Evolutionary conservation across 2,329 filamentous ascomycete genomes (phyloP).

Genomic region (Didymellaceae sp.): DNA sequence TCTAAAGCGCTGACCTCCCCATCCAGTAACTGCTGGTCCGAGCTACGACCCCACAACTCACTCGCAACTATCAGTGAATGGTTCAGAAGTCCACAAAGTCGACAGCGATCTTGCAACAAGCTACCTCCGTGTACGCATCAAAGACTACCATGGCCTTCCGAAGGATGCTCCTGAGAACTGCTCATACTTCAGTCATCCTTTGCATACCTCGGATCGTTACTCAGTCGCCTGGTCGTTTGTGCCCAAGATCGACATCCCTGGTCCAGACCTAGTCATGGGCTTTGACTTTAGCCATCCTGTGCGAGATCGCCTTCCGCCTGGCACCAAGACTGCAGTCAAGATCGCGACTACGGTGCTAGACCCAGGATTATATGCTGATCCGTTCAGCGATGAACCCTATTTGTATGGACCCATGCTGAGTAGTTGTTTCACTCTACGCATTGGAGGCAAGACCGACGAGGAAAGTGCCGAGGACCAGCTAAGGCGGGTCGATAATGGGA

Average conservation of each 20-base stretch:
- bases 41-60: conserved; percentile 43
- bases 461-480: conserved; percentile 34
- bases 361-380: conserved; percentile 45
- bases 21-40: conserved; percentile 44
- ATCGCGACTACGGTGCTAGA: conserved; percentile 47
- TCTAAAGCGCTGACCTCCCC: neutral
- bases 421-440: conserved; percentile 42
- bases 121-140: conserved; percentile 44
- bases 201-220: conserved; percentile 45
- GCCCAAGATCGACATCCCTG: conserved; percentile 40
- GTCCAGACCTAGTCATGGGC: conserved; percentile 42
- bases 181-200: conserved; percentile 42
- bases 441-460: conserved; percentile 36
- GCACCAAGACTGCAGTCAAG: conserved; percentile 45
- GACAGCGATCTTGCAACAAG: conserved; percentile 39
- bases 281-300: conserved; percentile 48
- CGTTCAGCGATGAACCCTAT: conserved; percentile 48
- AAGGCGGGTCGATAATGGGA: conserved; percentile 25
- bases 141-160: conserved; percentile 47
- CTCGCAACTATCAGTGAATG: conserved; percentile 42
- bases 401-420: conserved; percentile 47
- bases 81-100: conserved; percentile 30
- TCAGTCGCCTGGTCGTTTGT: conserved; percentile 48
- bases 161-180: conserved; percentile 33
- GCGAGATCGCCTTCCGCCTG: conserved; percentile 46